Evolutionary conservation across 257 asterid species (phyloP).

Genomic region (Jaltomata sinuosa): DNA sequence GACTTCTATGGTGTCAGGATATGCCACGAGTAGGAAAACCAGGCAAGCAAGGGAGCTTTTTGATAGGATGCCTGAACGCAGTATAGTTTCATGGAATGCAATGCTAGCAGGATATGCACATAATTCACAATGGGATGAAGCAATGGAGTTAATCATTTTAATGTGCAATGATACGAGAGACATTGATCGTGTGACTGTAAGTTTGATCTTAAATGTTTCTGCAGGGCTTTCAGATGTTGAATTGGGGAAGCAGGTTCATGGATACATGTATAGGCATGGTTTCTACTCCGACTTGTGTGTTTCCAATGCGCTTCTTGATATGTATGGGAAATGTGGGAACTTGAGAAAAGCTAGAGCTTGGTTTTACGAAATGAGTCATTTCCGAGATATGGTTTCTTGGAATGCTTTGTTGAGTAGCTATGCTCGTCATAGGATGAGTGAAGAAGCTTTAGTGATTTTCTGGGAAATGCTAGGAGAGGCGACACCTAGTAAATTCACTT

Average conservation of each 20-base stretch:
- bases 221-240: constrained; percentile 54
- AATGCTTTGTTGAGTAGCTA: constrained; percentile 54
- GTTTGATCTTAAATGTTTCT: constrained; percentile 46
- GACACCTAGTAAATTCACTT: constrained; percentile 54
- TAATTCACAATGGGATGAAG: constrained; percentile 53
- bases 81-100: constrained; percentile 64
- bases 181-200: constrained; percentile 51
- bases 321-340: constrained; percentile 77
- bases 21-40: constrained; percentile 39
- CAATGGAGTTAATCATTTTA: constrained; percentile 39
- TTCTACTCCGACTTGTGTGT: constrained; percentile 33
- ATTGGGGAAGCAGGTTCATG: constrained; percentile 75
- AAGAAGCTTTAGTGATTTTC: constrained; percentile 43
- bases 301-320: constrained; percentile 57
- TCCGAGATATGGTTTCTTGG: constrained; percentile 63
- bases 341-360: constrained; percentile 46
- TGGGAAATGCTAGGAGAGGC: constrained; percentile 53
- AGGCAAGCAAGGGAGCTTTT: constrained; percentile 49
- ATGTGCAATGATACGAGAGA: constrained; percentile 34
- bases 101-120: constrained; percentile 64
- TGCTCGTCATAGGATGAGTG: constrained; percentile 48
- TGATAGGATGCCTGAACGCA: constrained; percentile 57
- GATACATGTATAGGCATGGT: constrained; percentile 50
- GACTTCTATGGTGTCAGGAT: constrained; percentile 59
- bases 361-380: constrained; percentile 48